Percentiles rank a stretch among this genome's conserved stretches.
phyloP scores from a whole-genome alignment of 2,329 filamentous ascomycete species.

The Talaromyces sp. region DNA sequence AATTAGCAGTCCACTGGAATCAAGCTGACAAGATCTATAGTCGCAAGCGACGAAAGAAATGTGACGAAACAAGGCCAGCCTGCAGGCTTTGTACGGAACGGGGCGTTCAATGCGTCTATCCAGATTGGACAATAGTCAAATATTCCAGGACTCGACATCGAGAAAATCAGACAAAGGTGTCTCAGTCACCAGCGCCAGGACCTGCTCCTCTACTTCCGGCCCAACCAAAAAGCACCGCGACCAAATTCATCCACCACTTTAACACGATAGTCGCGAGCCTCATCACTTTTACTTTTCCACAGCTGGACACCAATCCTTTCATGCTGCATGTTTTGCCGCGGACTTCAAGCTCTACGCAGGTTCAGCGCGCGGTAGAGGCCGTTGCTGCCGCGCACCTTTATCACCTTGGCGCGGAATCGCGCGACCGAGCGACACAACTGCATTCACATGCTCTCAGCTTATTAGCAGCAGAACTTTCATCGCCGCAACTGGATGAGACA shows the following conservation, averaged over 20 bases:
- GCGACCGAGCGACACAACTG: conserved; percentile 5
- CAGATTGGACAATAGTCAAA: conserved; percentile 11
- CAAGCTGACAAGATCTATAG: conserved; percentile 2
- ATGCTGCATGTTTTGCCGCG: conserved; percentile 7
- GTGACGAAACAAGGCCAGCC: conserved; percentile 7
- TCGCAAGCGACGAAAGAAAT: conserved; percentile 11
- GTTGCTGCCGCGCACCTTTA: conserved; percentile 12
- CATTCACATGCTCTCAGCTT: conserved; percentile 10
- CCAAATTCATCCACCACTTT: conserved; percentile 8
- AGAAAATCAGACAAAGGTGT: background rate
- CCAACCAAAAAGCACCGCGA: conserved; percentile 3
- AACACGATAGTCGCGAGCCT: conserved; percentile 4
- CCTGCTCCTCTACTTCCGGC: conserved; percentile 1
- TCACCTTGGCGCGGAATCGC: conserved; percentile 7
- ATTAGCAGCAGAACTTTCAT: conserved; percentile 7
- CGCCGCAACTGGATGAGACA: background rate
- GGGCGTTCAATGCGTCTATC: conserved; percentile 4
- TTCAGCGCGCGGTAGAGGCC: conserved; percentile 10
- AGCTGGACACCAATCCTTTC: conserved; percentile 5
- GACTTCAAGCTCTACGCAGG: conserved; percentile 3
- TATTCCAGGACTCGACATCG: conserved; percentile 6
- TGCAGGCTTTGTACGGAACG: conserved; percentile 5
- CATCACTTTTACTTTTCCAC: conserved; percentile 6
- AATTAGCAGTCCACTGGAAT: background rate
- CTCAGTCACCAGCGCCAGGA: background rate